Conservation (phyloP, 768 basidiomycete species). For the Phanerochaete sordida region DNA sequence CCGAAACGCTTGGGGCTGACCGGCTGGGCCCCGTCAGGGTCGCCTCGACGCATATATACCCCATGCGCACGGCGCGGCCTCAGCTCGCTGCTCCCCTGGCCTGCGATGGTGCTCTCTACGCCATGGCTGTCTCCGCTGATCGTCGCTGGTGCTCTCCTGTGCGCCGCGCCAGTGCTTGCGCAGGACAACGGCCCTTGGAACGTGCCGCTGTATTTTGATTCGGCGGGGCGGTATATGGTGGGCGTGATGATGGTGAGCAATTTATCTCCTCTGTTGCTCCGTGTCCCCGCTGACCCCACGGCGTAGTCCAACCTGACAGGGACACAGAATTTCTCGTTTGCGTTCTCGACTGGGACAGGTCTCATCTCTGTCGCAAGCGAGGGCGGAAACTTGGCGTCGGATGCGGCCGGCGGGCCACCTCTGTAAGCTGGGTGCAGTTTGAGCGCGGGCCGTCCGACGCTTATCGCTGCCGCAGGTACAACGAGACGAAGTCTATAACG, state of each 20-base stretch:
- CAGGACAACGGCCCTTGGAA: not conserved
- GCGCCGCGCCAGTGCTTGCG: not conserved
- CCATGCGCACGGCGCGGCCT: not conserved
- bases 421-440: not conserved
- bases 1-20: not conserved
- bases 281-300: not conserved
- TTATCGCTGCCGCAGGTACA: not conserved
- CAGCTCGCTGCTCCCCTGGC: not conserved
- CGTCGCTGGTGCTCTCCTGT: not conserved
- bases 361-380: not conserved
- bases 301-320: not conserved
- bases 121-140: not conserved
- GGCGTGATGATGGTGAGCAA: constrained; percentile 2
- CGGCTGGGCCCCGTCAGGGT: not conserved
- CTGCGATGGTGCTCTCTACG: not conserved
- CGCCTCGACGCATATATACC: not conserved
- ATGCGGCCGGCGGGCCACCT: not conserved
- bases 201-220: not conserved
- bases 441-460: not conserved
- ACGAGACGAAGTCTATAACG: constrained; percentile 1
- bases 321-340: not conserved
- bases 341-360: constrained; percentile 9
- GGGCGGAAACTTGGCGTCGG: not conserved
- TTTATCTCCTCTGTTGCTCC: too few relatives aligned
- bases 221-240: not conserved